These are phyloP conservation scores for Solanum etuberosum DNA, from an alignment of 257 asterid species.

Conservation along the genomic window DNA sequence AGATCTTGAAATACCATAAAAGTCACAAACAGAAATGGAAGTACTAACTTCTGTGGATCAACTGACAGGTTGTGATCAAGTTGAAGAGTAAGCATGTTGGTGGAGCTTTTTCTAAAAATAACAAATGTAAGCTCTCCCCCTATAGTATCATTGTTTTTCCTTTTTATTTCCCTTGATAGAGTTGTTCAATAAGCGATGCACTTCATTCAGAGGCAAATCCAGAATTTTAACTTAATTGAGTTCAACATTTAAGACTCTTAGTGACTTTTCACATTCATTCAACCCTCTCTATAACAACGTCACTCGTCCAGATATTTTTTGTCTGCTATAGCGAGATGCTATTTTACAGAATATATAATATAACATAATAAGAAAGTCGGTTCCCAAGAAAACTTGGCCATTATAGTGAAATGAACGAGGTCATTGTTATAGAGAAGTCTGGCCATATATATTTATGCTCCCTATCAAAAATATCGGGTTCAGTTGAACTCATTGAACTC, in stretches of 20 bases:
- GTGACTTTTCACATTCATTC: not conserved
- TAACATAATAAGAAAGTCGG: not conserved
- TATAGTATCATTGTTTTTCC: too few relatives aligned
- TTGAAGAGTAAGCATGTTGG: slow-evolving; percentile 68
- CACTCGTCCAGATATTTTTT: not conserved
- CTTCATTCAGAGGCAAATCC: not conserved
- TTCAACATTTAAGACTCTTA: not conserved
- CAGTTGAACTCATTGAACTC: not conserved
- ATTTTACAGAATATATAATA: not conserved
- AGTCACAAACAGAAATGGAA: not conserved
- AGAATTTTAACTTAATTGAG: not conserved
- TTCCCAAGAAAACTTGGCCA: not conserved
- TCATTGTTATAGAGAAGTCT: not conserved
- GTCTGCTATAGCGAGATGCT: not conserved
- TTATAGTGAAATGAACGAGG: not conserved
- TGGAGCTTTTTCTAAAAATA: slow-evolving; percentile 75
- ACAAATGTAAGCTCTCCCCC: slow-evolving; percentile 44
- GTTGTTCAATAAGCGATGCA: not conserved
- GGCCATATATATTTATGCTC: not conserved
- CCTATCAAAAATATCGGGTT: not conserved
- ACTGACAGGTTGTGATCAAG: slow-evolving; percentile 41
- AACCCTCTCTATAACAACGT: not conserved
- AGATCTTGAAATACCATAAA: not conserved
- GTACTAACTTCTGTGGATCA: not conserved
- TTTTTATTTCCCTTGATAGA: not conserved